Percentiles rank a stretch among this genome's conserved stretches.
Conservation (phyloP, 306 rosid species). For the Dryas drummondii region DNA sequence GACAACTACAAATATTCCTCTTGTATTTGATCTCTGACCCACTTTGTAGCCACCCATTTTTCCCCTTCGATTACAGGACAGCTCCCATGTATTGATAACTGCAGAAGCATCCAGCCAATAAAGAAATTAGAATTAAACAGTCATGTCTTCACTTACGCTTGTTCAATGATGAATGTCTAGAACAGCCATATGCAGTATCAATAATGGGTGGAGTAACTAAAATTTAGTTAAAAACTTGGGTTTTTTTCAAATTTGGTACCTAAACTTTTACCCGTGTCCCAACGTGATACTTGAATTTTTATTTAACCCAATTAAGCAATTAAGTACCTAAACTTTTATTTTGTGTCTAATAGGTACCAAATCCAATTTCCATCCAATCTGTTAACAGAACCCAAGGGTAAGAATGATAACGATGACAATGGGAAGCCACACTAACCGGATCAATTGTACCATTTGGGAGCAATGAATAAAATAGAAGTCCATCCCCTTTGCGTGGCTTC, state of each 20-base stretch:
- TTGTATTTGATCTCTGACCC: slow-evolving; percentile 69
- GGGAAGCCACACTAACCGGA: slow-evolving; percentile 54
- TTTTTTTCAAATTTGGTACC: no score
- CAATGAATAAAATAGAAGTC: slow-evolving; percentile 80
- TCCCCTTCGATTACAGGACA: slow-evolving; percentile 82
- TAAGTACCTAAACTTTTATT: no score
- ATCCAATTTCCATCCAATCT: no score
- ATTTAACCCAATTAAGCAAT: no score
- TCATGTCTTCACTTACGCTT: background rate
- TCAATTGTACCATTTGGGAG: slow-evolving; percentile 76
- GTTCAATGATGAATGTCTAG: background rate
- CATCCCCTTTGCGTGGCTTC: slow-evolving; percentile 87
- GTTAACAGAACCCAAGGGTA: no score
- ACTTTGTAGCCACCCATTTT: slow-evolving; percentile 94
- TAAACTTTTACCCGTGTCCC: no score
- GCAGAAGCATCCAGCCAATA: slow-evolving; percentile 35
- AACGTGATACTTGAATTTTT: no score
- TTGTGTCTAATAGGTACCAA: no score
- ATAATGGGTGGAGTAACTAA: background rate
- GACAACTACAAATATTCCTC: slow-evolving; percentile 29
- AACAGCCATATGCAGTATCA: background rate
- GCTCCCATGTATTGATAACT: slow-evolving; percentile 89
- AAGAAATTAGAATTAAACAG: background rate
- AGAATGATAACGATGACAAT: background rate
- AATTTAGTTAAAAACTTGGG: background rate